Evolutionary conservation across 768 basidiomycete species (phyloP).

Genomic region (Pseudohyphozyma bogoriensis): DNA sequence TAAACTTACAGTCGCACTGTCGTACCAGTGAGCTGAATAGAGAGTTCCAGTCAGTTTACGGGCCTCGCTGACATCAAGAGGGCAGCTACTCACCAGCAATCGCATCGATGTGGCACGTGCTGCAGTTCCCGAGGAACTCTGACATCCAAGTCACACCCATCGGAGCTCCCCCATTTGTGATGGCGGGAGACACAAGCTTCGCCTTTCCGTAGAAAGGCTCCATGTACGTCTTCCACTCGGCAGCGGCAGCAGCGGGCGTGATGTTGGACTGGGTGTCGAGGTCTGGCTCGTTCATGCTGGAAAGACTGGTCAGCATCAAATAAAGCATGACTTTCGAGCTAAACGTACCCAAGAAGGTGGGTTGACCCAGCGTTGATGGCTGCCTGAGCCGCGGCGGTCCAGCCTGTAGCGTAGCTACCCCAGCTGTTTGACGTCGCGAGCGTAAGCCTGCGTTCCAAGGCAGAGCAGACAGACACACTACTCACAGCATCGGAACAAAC

Average conservation of each 20-base stretch:
- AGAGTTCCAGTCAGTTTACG: too few relatives aligned
- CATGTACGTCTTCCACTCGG: constrained; percentile 19
- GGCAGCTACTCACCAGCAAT: not conserved
- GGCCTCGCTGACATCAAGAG: not conserved
- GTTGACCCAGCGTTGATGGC: constrained; percentile 14
- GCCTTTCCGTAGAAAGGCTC: constrained; percentile 16
- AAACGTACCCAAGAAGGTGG: constrained; percentile 11
- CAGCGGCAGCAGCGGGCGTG: constrained; percentile 7
- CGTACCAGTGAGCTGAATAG: constrained; percentile 5
- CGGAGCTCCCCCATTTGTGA: constrained; percentile 13
- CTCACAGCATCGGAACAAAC: constrained; percentile 26
- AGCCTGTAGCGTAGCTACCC: not conserved
- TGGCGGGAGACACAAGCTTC: constrained; percentile 23
- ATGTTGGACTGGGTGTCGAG: constrained; percentile 14
- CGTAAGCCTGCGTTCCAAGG: too few relatives aligned
- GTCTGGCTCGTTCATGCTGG: constrained; percentile 21
- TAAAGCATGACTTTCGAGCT: not conserved
- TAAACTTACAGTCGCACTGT: not conserved
- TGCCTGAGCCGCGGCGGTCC: constrained; percentile 10
- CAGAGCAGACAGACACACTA: not conserved
- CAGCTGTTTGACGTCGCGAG: not conserved
- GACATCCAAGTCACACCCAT: not conserved
- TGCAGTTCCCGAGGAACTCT: constrained; percentile 9
- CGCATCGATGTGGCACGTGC: constrained; percentile 12
- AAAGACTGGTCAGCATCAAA: not conserved